Evolutionary conservation across 148 eudicot genomes (phyloP).

Genomic region (Linanthus parryae): DNA sequence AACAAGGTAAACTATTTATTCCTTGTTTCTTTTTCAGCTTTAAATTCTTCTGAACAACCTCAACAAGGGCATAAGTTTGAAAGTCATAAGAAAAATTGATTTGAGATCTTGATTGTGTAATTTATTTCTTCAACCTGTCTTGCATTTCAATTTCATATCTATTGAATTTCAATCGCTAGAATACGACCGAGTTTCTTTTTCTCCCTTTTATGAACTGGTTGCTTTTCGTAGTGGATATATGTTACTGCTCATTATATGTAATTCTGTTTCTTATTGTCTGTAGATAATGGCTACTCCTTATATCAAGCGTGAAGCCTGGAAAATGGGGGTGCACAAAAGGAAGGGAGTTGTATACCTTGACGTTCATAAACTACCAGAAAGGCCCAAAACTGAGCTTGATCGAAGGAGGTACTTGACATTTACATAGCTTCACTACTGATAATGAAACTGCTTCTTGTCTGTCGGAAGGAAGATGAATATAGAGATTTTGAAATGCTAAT

Average conservation of each 20-base stretch:
- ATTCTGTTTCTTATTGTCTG: slow-evolving; percentile 14
- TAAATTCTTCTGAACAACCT: neutral
- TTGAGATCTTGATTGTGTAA: neutral
- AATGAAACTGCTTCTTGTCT: no score
- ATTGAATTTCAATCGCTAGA: no score
- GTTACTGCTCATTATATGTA: neutral
- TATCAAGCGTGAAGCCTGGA: slow-evolving; percentile 89
- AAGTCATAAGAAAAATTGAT: neutral
- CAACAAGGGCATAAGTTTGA: neutral
- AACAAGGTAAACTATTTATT: slow-evolving; percentile 70
- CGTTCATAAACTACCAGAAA: slow-evolving; percentile 89
- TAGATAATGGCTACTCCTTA: slow-evolving; percentile 91
- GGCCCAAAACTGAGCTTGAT: slow-evolving; percentile 70
- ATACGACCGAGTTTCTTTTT: no score
- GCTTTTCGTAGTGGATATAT: no score
- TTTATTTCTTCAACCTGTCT: no score
- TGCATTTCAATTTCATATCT: no score
- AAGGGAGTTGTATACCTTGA: slow-evolving; percentile 88
- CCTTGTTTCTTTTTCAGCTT: neutral
- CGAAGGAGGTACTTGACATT: slow-evolving; percentile 63
- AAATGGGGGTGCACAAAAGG: slow-evolving; percentile 98
- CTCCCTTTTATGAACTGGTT: no score
- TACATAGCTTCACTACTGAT: no score
- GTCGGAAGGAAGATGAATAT: no score
- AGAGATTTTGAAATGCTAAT: no score